A percentile compares a stretch with the other conserved stretches of the same genome.
These are phyloP conservation scores for Ceriops decandra DNA, from an alignment of 345 rosid species.

Conservation along the genomic window DNA sequence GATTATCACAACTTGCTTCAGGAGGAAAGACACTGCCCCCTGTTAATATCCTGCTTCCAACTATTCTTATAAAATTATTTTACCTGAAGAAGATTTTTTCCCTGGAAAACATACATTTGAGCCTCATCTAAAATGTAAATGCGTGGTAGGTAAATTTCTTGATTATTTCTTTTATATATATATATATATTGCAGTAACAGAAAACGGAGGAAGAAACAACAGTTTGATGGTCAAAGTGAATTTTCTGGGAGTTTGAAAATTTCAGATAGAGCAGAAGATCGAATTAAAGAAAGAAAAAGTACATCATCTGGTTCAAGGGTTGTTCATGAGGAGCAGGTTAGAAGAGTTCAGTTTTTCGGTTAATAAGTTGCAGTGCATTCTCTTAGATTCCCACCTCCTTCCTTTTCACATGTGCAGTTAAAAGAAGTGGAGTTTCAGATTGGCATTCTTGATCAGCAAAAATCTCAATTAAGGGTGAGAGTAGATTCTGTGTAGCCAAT, in stretches of 20 bases:
- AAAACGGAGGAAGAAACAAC: constrained; percentile 49
- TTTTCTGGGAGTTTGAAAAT: constrained; percentile 52
- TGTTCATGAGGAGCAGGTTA: constrained; percentile 64
- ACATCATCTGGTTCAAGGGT: constrained; percentile 39
- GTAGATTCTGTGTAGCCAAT: constrained; percentile 17
- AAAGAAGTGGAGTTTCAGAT: constrained; percentile 53
- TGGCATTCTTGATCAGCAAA: constrained; percentile 43
- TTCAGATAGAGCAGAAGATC: constrained; percentile 48
- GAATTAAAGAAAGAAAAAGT: constrained; percentile 41
- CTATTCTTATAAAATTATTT: too few relatives aligned
- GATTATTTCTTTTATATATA: neutral
- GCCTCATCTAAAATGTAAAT: neutral
- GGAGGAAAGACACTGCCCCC: too few relatives aligned
- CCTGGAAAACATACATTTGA: neutral
- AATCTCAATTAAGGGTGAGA: constrained; percentile 57
- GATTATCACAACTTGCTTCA: too few relatives aligned
- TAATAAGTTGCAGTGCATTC: neutral
- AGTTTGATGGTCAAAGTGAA: constrained; percentile 50
- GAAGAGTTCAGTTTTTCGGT: constrained; percentile 2
- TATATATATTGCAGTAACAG: constrained; percentile 33
- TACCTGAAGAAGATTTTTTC: too few relatives aligned
- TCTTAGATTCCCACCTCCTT: neutral
- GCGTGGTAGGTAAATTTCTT: neutral
- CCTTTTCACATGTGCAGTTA: constrained; percentile 47
- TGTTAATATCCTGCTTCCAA: too few relatives aligned